Base-by-base conservation (phyloP, 352 stramenopile genomes). In the Pythium rhizo-oryzae region DNA sequence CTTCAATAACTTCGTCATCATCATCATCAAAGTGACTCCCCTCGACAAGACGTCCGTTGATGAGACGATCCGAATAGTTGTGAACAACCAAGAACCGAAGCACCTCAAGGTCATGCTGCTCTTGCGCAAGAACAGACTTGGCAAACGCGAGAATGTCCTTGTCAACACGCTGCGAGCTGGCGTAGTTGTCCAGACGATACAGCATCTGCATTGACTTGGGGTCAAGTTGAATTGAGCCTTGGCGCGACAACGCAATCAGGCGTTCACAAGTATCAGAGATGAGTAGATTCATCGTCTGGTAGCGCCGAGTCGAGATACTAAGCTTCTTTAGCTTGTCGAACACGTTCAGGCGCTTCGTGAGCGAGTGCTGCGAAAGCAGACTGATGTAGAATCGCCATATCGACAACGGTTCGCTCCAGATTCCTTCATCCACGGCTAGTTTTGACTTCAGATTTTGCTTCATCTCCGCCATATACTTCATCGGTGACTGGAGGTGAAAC, bases 361-460 rank as follows among this genome's bases (percentile, higher is more conserved):
- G 39, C 16, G 76, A 67, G 53, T 90, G 79, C 25, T 82, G 57
- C 13, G 70, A 80, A 63, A 93, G 71, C 8, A 77, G 71, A 49
- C 79, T 71, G 28, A 89, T 77, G 70, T 94, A 94, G 25, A 92
- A 80, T 15, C 80, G 64, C 87, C 87, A 95, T 33, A 93, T 70
- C 0, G 81, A 76, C 11, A 96, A 64, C 30, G 88, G 86, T 63
- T 96, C 88, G 61, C 88, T 96, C 85, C 86, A 94, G 16, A 80
- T 66, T 5, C 76, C 81, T 8, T 57, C 71, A 59, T 96, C 83
- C 19, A 91, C 33, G 11, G 76, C 71, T 4, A 96, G 65, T 64
- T 96, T 96, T 21, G 83, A 79, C 54, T 83, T 70, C 30, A 93
- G 61, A 43, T 84, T 90, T 9, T 76, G 71, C 67, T 89, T 93